A percentile compares a stretch with the other conserved stretches of the same genome.
These are phyloP conservation scores for Pyricularia sp. DNA, from an alignment of 2,329 filamentous ascomycete species.

Conservation along the genomic window DNA sequence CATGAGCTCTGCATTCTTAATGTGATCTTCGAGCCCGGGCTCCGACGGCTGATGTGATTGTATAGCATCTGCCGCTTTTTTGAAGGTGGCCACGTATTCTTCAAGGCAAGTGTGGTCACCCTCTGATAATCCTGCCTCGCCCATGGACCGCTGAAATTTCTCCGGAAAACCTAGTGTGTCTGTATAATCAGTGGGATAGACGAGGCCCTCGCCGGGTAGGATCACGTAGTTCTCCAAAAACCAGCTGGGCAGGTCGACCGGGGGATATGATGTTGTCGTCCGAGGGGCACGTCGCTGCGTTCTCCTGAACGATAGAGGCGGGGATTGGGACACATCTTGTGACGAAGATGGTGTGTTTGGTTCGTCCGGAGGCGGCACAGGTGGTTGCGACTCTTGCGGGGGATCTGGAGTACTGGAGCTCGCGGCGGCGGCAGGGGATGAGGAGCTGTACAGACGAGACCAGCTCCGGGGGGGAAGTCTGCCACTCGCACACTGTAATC, in stretches of 20 bases:
- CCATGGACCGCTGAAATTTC: conserved; percentile 12
- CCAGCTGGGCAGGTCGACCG: conserved; percentile 43
- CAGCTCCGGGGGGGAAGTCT: neutral
- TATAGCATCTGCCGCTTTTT: neutral
- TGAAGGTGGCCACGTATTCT: neutral
- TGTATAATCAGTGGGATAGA: neutral
- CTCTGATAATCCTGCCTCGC: neutral
- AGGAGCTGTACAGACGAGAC: neutral
- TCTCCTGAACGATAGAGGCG: neutral
- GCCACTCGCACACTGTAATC: neutral
- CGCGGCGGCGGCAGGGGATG: neutral
- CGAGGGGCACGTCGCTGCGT: neutral
- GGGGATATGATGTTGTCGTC: conserved; percentile 21
- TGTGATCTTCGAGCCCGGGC: neutral
- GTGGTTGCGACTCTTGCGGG: neutral
- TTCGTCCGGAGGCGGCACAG: neutral
- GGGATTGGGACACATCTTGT: neutral
- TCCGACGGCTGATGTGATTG: neutral
- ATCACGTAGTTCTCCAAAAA: conserved; percentile 45
- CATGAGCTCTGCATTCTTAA: neutral
- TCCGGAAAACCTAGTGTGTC: conserved; percentile 15
- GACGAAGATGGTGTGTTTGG: neutral
- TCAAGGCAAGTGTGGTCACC: neutral
- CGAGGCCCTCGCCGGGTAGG: conserved; percentile 10
- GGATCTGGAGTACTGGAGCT: neutral